Conservation (phyloP, 202 grass and related monocot genomes). For the Hordeum pubiflorum region DNA sequence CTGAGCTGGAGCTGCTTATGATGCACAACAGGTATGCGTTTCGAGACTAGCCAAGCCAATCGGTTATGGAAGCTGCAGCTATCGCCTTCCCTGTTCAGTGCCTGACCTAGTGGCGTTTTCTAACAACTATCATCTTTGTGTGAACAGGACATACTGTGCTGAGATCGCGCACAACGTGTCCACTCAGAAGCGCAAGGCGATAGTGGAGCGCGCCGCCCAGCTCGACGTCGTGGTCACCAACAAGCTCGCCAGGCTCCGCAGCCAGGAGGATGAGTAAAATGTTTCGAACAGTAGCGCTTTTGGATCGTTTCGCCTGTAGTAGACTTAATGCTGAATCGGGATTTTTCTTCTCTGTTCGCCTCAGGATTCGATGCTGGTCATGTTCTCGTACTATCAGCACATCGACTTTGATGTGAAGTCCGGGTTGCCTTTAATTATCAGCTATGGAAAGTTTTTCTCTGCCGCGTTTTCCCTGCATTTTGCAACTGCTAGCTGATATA, state of each 20-base stretch:
- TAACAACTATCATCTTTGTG: background rate
- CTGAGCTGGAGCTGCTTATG: constrained; percentile 78
- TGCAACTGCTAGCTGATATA: background rate
- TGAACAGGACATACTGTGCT: constrained; percentile 52
- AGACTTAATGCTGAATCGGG: background rate
- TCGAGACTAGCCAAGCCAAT: background rate
- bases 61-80: too few species aligned
- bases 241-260: constrained; percentile 66
- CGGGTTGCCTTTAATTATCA: background rate
- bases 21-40: constrained; percentile 66
- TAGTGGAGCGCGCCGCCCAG: constrained; percentile 59
- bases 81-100: background rate
- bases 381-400: background rate
- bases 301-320: background rate
- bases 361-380: background rate
- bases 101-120: background rate
- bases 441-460: background rate
- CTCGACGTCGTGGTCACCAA: constrained; percentile 73
- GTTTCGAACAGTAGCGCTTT: background rate
- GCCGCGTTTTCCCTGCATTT: background rate
- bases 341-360: background rate
- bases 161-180: constrained; percentile 66
- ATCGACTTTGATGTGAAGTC: background rate
- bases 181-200: constrained; percentile 58
- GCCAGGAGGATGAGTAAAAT: constrained; percentile 63